Evolutionary conservation across 1,284 basidiomycete genomes (phyloP).

Genomic region (Retiboletus flavoniger): DNA sequence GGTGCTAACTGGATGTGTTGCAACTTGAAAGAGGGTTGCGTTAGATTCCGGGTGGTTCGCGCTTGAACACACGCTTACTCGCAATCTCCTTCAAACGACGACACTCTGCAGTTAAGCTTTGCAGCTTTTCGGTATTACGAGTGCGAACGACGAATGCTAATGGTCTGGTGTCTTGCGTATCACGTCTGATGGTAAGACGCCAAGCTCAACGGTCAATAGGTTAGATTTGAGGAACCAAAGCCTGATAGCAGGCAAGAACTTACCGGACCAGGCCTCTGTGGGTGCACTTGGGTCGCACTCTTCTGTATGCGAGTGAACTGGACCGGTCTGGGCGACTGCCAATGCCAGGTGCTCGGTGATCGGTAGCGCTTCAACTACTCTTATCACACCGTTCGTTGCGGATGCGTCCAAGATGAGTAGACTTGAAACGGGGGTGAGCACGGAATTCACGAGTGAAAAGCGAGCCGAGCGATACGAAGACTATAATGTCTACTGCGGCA

Average conservation of each 20-base stretch:
- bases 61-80: conserved; percentile 12
- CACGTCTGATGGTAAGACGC: conserved; percentile 21
- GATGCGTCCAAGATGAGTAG: conserved; percentile 18
- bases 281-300: background rate
- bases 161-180: conserved; percentile 15
- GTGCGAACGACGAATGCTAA: conserved; percentile 16
- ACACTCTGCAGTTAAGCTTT: conserved; percentile 23
- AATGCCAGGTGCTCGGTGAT: conserved; percentile 25
- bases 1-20: background rate
- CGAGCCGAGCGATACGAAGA: too few relatives aligned
- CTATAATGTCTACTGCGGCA: background rate
- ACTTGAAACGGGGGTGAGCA: conserved; percentile 15
- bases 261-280: conserved; percentile 21
- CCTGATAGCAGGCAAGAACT: background rate
- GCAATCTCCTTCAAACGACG: conserved; percentile 32
- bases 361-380: conserved; percentile 20
- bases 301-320: conserved; percentile 2
- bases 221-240: conserved; percentile 3
- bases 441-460: background rate
- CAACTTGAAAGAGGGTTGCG: conserved; percentile 16
- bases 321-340: conserved; percentile 25
- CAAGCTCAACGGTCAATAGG: conserved; percentile 19
- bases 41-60: background rate
- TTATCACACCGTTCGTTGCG: background rate
- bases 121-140: conserved; percentile 18